Conservation (phyloP, 108 stramenopile genomes). For the Skeletonema grethae region DNA sequence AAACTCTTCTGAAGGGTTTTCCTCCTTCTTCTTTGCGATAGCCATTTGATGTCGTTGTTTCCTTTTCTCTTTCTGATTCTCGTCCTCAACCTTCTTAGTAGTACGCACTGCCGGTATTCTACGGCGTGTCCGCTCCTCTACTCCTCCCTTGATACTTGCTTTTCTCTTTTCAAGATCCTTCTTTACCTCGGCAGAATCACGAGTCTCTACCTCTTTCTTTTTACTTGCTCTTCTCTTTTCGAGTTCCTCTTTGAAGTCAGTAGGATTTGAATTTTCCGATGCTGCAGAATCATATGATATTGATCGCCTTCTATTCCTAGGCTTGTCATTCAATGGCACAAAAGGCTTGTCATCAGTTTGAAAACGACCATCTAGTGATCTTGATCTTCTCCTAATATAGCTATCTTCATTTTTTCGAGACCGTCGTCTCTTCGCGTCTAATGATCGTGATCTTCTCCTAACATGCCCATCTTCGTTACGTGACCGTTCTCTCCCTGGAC, state of each 20-base stretch:
- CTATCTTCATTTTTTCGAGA: not conserved
- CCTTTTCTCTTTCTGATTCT: not conserved
- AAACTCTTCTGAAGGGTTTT: not conserved
- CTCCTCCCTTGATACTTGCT: not conserved
- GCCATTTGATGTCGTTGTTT: not conserved
- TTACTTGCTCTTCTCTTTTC: not conserved
- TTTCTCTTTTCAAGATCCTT: not conserved
- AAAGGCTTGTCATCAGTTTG: no score
- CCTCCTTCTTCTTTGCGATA: no score
- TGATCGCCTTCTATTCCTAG: not conserved
- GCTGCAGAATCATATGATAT: not conserved
- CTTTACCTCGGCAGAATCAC: not conserved
- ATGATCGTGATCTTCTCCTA: not conserved
- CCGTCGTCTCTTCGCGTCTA: not conserved
- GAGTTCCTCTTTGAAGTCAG: not conserved
- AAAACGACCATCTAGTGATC: not conserved
- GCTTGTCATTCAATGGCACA: not conserved
- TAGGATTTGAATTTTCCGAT: not conserved
- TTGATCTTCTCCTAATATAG: not conserved
- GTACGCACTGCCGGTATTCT: not conserved
- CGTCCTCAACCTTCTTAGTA: not conserved
- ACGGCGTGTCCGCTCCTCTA: not conserved
- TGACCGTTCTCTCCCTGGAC: not conserved
- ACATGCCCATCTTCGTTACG: not conserved
- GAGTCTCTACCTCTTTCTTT: not conserved